A percentile compares a stretch with the other conserved stretches of the same genome.
These are phyloP conservation scores for Byssoonygena ceratinophila DNA, from an alignment of 2,329 filamentous ascomycete species.

Conservation along the genomic window DNA sequence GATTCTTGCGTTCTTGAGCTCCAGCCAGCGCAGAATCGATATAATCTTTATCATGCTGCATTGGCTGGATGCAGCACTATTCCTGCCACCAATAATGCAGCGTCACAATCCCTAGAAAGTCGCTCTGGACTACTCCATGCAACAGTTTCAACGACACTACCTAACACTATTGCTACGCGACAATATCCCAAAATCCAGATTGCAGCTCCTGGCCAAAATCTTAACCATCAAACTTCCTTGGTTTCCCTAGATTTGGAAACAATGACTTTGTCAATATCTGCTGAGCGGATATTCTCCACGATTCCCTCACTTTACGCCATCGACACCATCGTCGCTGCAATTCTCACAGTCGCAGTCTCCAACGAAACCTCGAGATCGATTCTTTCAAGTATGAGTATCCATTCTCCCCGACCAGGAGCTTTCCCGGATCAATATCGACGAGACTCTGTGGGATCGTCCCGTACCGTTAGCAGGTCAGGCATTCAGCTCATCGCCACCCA, in stretches of 20 bases:
- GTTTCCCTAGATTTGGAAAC: constrained; percentile 37
- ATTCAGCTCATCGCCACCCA: constrained; percentile 28
- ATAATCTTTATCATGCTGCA: constrained; percentile 40
- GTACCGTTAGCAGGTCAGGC: constrained; percentile 2
- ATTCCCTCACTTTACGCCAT: constrained; percentile 41
- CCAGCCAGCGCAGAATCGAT: constrained; percentile 32
- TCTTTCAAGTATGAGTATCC: constrained; percentile 30
- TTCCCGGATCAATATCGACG: constrained; percentile 10
- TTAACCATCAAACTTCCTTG: constrained; percentile 28
- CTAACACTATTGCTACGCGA: constrained; percentile 6
- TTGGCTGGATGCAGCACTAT: constrained; percentile 17
- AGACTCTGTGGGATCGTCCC: constrained; percentile 8
- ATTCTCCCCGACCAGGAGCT: constrained; percentile 17
- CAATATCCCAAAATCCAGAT: constrained; percentile 12
- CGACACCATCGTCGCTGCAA: constrained; percentile 38
- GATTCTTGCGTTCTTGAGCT: constrained; percentile 40
- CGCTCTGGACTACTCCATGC: constrained; percentile 10
- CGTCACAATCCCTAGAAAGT: neutral
- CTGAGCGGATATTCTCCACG: constrained; percentile 30
- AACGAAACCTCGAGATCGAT: constrained; percentile 34
- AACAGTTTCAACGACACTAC: constrained; percentile 20
- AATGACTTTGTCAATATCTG: constrained; percentile 33
- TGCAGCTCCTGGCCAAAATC: neutral
- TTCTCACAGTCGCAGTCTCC: constrained; percentile 37
- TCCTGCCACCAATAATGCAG: neutral